Evolutionary conservation across 1,284 basidiomycete species (phyloP).

Genomic region (Volvariella volvacea): DNA sequence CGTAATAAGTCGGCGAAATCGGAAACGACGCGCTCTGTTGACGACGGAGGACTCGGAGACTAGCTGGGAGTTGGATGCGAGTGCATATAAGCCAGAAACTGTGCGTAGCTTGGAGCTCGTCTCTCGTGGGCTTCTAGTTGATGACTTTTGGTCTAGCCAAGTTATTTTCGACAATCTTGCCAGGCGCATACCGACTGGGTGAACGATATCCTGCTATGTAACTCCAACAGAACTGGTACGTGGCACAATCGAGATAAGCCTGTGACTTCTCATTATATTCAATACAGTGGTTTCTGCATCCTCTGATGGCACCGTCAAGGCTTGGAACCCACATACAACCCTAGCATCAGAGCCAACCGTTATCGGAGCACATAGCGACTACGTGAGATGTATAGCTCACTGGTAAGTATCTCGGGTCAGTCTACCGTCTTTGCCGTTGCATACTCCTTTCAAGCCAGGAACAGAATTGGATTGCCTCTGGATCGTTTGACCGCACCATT

Average conservation of each 20-base stretch:
- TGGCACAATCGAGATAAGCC: conserved; percentile 6
- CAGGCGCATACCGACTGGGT: conserved; percentile 95
- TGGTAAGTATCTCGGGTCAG: conserved; percentile 39
- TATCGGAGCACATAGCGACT: conserved; percentile 89
- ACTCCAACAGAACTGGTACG: conserved; percentile 84
- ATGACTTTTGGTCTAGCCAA: conserved; percentile 27
- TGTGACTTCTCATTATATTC: background rate
- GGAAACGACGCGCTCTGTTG: conserved; percentile 22
- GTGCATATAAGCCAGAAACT: conserved; percentile 35
- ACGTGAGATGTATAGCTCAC: conserved; percentile 81
- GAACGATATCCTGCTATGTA: conserved; percentile 91
- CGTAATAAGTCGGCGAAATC: conserved; percentile 23
- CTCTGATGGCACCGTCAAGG: conserved; percentile 91
- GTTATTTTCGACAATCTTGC: conserved; percentile 74
- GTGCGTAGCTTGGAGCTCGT: conserved; percentile 30
- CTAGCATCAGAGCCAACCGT: conserved; percentile 50
- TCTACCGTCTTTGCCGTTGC: conserved; percentile 9
- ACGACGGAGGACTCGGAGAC: conserved; percentile 41
- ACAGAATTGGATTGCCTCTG: conserved; percentile 85
- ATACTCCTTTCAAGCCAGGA: conserved; percentile 45
- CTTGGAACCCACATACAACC: conserved; percentile 84
- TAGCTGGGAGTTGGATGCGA: conserved; percentile 72
- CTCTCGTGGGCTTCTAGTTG: conserved; percentile 3
- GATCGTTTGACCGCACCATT: conserved; percentile 90
- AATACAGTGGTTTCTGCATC: conserved; percentile 83